Conservation (phyloP, 768 basidiomycete genomes). For the Leccinum olivaceopallidum region DNA sequence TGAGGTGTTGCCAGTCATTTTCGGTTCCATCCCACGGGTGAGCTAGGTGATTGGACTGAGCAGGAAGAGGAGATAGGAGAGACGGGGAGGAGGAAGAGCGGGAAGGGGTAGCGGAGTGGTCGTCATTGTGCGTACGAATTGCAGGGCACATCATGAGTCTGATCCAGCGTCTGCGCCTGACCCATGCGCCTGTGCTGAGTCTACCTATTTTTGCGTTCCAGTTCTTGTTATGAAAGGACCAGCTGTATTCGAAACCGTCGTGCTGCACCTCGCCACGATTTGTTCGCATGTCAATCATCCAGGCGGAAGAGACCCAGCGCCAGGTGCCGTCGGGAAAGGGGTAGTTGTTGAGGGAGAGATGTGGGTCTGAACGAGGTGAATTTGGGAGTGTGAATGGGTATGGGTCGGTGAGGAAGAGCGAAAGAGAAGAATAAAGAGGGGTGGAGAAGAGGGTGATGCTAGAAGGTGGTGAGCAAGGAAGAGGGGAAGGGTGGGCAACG, state of each 20-base stretch:
- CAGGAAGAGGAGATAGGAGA: conserved; percentile 17
- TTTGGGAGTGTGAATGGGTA: conserved; percentile 68
- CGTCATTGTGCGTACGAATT: conserved; percentile 13
- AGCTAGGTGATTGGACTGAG: conserved; percentile 24
- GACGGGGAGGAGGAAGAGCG: conserved; percentile 15
- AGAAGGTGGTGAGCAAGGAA: conserved; percentile 29
- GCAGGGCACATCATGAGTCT: conserved; percentile 79
- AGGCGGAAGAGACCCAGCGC: conserved; percentile 76
- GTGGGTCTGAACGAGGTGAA: conserved; percentile 45
- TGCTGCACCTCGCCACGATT: conserved; percentile 73
- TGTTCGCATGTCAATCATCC: conserved; percentile 90
- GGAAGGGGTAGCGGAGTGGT: neutral
- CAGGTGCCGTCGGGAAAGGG: conserved; percentile 80
- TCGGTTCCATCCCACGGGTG: conserved; percentile 59
- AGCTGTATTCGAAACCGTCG: conserved; percentile 88
- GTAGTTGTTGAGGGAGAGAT: conserved; percentile 59
- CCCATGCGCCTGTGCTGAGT: conserved; percentile 68
- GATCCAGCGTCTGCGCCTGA: conserved; percentile 80
- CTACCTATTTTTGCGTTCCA: conserved; percentile 68
- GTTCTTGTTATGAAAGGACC: conserved; percentile 62
- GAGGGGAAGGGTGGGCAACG: conserved; percentile 17
- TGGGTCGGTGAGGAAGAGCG: conserved; percentile 72
- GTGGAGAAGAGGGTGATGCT: conserved; percentile 67
- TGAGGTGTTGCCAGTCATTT: conserved; percentile 63
- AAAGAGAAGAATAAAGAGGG: conserved; percentile 68